Conservation (phyloP, 352 stramenopile species). For the Phytopythium litorale region DNA sequence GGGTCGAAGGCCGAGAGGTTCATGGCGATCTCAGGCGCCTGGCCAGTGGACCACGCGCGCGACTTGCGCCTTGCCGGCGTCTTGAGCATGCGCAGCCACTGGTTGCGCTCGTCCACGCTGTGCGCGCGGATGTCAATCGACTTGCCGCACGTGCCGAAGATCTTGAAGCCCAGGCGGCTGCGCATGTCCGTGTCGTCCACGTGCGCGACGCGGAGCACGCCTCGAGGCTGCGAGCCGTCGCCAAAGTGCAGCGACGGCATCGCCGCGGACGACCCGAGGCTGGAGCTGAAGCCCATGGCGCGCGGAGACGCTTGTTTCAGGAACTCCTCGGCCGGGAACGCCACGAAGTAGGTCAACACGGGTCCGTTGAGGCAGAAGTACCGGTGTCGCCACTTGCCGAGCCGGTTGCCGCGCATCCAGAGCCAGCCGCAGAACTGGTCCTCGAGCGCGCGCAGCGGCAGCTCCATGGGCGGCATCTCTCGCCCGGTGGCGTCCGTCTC, state of each 20-base stretch:
- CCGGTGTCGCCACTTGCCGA: slow-evolving; percentile 65
- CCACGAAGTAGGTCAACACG: slow-evolving; percentile 69
- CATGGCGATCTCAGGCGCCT: slow-evolving; percentile 44
- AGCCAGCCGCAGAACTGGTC: slow-evolving; percentile 79
- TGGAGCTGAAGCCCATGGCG: slow-evolving; percentile 3
- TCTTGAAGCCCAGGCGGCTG: slow-evolving; percentile 56
- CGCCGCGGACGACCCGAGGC: slow-evolving; percentile 2
- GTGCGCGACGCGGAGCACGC: slow-evolving; percentile 67
- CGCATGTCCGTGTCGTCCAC: slow-evolving; percentile 55
- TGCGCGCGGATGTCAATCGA: slow-evolving; percentile 68
- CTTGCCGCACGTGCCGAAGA: slow-evolving; percentile 65
- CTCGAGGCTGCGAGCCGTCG: slow-evolving; percentile 49
- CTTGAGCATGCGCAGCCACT: slow-evolving; percentile 63
- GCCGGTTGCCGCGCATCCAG: slow-evolving; percentile 62
- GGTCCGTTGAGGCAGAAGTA: slow-evolving; percentile 71
- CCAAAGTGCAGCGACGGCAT: slow-evolving; percentile 37
- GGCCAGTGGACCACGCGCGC: slow-evolving; percentile 54
- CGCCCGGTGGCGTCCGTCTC: slow-evolving; percentile 9
- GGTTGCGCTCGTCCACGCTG: slow-evolving; percentile 55
- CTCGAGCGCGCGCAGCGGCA: slow-evolving; percentile 28
- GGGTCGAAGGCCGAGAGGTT: slow-evolving; percentile 55
- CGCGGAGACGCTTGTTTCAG: slow-evolving; percentile 39
- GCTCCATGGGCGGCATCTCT: slow-evolving; percentile 41
- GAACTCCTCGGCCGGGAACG: slow-evolving; percentile 72
- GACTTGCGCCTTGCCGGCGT: slow-evolving; percentile 54